Evolutionary conservation across 768 basidiomycete species (phyloP).

Genomic region (Filobasidium floriforme): DNA sequence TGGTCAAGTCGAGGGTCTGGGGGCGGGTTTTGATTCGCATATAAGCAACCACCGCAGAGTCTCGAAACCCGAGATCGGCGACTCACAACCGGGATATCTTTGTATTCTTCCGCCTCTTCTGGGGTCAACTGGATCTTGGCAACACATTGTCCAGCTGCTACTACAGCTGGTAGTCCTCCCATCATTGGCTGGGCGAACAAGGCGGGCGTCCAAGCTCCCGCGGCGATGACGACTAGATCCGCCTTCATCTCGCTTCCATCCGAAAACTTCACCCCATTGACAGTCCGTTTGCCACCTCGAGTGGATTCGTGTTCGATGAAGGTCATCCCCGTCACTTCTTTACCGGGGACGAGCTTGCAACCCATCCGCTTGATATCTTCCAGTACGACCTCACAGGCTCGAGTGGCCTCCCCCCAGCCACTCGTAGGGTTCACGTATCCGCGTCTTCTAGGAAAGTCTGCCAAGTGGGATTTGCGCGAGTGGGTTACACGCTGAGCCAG

Average conservation of each 20-base stretch:
- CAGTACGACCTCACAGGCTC: conserved; percentile 50
- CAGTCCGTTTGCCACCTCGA: conserved; percentile 36
- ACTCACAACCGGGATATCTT: conserved; percentile 46
- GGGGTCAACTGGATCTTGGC: conserved; percentile 65
- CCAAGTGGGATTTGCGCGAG: conserved; percentile 12
- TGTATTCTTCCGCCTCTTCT: conserved; percentile 61
- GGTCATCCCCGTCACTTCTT: conserved; percentile 50
- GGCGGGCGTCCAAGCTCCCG: conserved; percentile 80
- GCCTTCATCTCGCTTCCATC: conserved; percentile 54
- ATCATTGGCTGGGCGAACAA: conserved; percentile 57
- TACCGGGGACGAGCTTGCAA: conserved; percentile 36
- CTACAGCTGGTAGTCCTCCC: conserved; percentile 50
- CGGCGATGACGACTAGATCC: conserved; percentile 55
- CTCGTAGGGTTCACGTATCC: conserved; percentile 70
- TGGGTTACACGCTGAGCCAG: no score
- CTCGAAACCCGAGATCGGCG: neutral
- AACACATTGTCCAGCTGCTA: conserved; percentile 79
- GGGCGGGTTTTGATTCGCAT: conserved; percentile 40
- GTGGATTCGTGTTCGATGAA: conserved; percentile 11
- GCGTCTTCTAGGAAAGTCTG: conserved; percentile 30
- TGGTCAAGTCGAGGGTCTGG: conserved; percentile 63
- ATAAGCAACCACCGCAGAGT: neutral
- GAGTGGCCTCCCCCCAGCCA: conserved; percentile 76
- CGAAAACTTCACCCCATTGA: conserved; percentile 56
- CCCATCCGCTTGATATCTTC: conserved; percentile 49